A percentile compares a stretch with the other conserved stretches of the same genome.
Conservation (phyloP, 805 yeast species). For the Cyberlindnera mississippiensis region DNA sequence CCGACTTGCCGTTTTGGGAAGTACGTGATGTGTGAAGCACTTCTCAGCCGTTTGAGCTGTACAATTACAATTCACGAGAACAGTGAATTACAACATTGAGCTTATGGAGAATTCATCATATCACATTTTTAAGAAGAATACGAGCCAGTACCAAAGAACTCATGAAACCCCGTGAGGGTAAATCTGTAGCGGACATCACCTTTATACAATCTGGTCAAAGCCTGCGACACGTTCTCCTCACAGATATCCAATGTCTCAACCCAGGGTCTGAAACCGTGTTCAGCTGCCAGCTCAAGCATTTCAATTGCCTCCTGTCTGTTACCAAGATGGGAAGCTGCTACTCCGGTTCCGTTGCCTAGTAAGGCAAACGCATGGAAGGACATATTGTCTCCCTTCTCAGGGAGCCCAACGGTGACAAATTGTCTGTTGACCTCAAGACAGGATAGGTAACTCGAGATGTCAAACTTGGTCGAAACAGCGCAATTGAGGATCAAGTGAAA, state of each 20-base stretch:
- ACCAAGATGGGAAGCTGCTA: constrained; percentile 60
- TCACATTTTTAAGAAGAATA: too few species aligned
- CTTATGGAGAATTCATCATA: too few species aligned
- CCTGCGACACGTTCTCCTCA: constrained; percentile 49
- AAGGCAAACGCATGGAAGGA: constrained; percentile 48
- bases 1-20: too few species aligned
- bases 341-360: constrained; percentile 43
- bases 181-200: constrained; percentile 64
- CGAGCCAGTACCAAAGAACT: constrained; percentile 31
- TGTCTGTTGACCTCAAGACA: constrained; percentile 55
- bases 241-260: constrained; percentile 53
- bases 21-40: too few species aligned
- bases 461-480: constrained; percentile 45
- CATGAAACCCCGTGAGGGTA: constrained; percentile 52
- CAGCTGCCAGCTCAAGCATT: constrained; percentile 61
- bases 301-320: constrained; percentile 61
- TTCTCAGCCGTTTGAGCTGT: too few species aligned
- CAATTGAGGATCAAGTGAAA: constrained; percentile 48
- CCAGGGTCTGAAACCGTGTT: constrained; percentile 58
- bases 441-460: constrained; percentile 43
- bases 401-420: constrained; percentile 65
- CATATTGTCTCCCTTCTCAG: constrained; percentile 40
- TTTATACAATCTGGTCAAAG: constrained; percentile 47
- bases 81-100: too few species aligned
- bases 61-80: too few species aligned